Conservation (phyloP, 106 monocot genomes). For the Acanthochlamys bracteata region DNA sequence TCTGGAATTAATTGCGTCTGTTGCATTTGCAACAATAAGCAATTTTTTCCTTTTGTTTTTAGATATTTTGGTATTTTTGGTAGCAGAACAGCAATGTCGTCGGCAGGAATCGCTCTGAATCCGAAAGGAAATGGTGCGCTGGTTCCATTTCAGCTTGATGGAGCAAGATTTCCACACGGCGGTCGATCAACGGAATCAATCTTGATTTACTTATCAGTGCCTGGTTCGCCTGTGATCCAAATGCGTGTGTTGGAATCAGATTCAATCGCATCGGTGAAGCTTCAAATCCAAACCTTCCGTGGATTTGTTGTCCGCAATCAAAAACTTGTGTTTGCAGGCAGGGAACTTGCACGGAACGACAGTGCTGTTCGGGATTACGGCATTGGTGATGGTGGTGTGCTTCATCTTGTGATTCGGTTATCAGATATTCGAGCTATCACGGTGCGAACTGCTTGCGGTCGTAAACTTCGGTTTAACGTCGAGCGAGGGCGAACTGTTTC, state of each 20-base stretch:
- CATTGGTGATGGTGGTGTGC: constrained; percentile 32
- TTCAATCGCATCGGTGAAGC: constrained; percentile 53
- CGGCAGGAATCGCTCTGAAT: neutral
- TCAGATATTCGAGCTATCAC: constrained; percentile 37
- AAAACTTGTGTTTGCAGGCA: constrained; percentile 40
- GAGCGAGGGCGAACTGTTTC: constrained; percentile 26
- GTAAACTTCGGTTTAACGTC: constrained; percentile 28
- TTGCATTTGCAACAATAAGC: too few relatives aligned
- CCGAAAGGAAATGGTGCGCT: neutral
- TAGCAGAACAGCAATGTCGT: constrained; percentile 1
- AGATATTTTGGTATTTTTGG: neutral
- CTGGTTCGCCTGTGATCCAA: constrained; percentile 35
- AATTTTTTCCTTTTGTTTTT: too few relatives aligned
- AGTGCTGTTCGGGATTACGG: constrained; percentile 44
- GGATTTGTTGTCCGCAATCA: constrained; percentile 48
- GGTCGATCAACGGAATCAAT: constrained; percentile 20
- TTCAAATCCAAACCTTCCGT: constrained; percentile 35
- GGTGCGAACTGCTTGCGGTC: constrained; percentile 33
- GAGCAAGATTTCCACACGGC: neutral
- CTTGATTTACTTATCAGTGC: constrained; percentile 34
- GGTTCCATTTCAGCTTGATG: constrained; percentile 7
- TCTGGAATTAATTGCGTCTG: too few relatives aligned
- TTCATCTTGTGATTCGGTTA: constrained; percentile 41
- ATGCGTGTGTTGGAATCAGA: constrained; percentile 47
- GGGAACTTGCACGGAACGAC: constrained; percentile 42